phyloP scores from a whole-genome alignment of 1,284 basidiomycete species.

The Inonotus hispidus region DNA sequence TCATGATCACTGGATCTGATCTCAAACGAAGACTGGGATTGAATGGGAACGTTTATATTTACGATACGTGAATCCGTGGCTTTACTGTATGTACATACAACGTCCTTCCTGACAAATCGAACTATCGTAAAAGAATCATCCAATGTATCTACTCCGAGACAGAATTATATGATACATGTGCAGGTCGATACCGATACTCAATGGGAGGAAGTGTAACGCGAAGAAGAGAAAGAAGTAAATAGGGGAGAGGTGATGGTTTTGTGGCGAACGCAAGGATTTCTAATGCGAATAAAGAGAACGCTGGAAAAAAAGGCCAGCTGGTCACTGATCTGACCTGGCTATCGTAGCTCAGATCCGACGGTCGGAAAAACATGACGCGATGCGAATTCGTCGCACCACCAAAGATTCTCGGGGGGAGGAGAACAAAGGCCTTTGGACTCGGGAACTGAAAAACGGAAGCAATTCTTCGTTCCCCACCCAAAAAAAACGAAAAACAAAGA shows the following conservation, averaged over 20 bases:
- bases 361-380: too few species aligned
- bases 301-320: not conserved
- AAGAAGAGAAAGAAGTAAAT: not conserved
- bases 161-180: not conserved
- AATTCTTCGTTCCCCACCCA: too few species aligned
- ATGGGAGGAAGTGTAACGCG: not conserved
- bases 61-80: too few species aligned
- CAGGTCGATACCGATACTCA: not conserved
- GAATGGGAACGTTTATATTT: too few species aligned
- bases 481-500: too few species aligned
- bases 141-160: not conserved
- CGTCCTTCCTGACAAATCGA: not conserved
- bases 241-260: not conserved
- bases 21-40: too few species aligned
- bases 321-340: not conserved
- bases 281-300: not conserved
- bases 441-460: too few species aligned
- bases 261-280: constrained; percentile 1
- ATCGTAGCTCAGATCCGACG: too few species aligned
- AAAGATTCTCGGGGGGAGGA: too few species aligned
- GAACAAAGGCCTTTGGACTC: too few species aligned
- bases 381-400: not conserved
- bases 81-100: not conserved
- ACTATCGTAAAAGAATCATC: not conserved
- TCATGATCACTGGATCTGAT: too few species aligned